These are phyloP conservation scores for Colletotrichum sp. DNA, from an alignment of 2,329 filamentous ascomycete species.

Conservation along the genomic window DNA sequence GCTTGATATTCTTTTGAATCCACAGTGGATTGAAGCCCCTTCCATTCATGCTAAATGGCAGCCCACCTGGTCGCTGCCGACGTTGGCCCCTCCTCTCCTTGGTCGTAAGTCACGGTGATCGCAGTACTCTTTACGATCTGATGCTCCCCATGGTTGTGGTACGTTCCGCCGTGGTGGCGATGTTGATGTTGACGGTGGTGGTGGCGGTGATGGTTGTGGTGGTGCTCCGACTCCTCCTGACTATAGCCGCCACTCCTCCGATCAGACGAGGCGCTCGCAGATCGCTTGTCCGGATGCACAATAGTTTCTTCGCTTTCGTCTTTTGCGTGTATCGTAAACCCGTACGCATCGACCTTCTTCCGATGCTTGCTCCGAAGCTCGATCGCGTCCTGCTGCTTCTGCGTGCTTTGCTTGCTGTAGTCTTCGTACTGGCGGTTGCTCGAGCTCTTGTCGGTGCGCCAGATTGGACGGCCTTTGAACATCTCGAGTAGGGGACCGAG, in stretches of 20 bases:
- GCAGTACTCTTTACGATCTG: not conserved
- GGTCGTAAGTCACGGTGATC: not conserved
- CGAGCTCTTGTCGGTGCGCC: not conserved
- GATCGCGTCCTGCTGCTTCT: not conserved
- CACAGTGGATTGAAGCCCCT: not conserved
- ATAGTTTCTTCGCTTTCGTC: not conserved
- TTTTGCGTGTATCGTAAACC: not conserved
- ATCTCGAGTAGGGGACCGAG: conserved; percentile 30
- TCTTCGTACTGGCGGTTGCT: not conserved
- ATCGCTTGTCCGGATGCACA: not conserved
- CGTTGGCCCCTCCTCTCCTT: not conserved
- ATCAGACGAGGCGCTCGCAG: not conserved
- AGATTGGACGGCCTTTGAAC: conserved; percentile 17
- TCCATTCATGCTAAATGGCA: not conserved
- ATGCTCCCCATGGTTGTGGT: not conserved
- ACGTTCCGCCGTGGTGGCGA: not conserved
- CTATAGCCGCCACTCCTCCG: not conserved
- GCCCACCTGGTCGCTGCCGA: not conserved
- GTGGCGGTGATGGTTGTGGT: not conserved
- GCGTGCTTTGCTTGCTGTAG: not conserved
- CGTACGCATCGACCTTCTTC: not conserved
- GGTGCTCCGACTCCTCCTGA: not conserved
- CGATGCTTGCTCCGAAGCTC: not conserved
- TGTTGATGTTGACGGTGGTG: not conserved
- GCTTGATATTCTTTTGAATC: not conserved